Percentiles rank a stretch among this genome's conserved stretches.
Conservation (phyloP, 129 eudicot genomes). For the Daucus carota region DH1_v3.0 NC_030387.2:6007501-6008000, state of each 20-base stretch:
- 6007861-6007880: neutral
- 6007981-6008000: neutral
- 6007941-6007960: neutral
- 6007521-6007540: constrained; percentile 47
- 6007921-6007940: neutral
- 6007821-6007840: no score
- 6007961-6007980: neutral
- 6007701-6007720: neutral
- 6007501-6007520: constrained; percentile 68
- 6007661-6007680: neutral
- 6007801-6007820: no score
- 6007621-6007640: neutral
- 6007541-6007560: constrained; percentile 73
- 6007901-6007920: neutral
- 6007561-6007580: neutral
- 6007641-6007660: neutral
- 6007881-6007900: neutral
- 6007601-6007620: neutral
- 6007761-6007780: neutral
- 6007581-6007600: neutral
- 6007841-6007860: neutral
- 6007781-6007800: no score
- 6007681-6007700: neutral
- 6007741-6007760: neutral
- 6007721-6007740: neutral